Percentiles rank a stretch among this genome's conserved stretches.
Conservation (phyloP, 148 eudicot genomes). For the Rhododendron ovatum region DNA sequence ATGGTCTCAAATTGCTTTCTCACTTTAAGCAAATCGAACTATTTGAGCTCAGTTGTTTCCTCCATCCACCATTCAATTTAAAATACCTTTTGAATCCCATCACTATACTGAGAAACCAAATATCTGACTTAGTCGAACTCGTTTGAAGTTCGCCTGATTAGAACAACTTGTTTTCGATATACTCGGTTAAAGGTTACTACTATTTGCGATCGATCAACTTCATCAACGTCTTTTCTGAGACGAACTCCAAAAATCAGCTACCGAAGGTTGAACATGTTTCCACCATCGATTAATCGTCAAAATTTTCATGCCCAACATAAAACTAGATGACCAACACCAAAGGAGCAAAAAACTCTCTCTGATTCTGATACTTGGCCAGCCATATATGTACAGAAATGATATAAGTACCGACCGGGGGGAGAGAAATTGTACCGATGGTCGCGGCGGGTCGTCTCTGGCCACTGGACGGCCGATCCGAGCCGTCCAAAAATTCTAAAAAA, state of each 20-base stretch:
- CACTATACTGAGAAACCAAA: too few species aligned
- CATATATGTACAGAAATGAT: too few species aligned
- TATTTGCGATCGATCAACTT: background rate
- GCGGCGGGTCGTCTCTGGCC: too few species aligned
- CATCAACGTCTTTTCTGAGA: too few species aligned
- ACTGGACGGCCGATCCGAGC: too few species aligned
- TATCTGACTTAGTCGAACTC: background rate
- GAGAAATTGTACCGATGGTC: too few species aligned
- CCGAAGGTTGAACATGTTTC: background rate
- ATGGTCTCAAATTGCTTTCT: background rate
- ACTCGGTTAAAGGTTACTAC: background rate
- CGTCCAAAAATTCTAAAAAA: too few species aligned
- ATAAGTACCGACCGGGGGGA: too few species aligned
- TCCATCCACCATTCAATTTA: background rate
- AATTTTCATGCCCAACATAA: background rate
- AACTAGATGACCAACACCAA: background rate
- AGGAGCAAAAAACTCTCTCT: background rate
- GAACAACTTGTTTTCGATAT: background rate
- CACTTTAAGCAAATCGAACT: background rate
- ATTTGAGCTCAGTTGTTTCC: background rate
- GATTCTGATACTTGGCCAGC: background rate
- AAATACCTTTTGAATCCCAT: background rate
- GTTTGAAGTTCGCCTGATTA: background rate
- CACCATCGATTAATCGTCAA: background rate
- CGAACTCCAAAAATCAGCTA: background rate